A percentile compares a stretch with the other conserved stretches of the same genome.
Evolutionary conservation across 192 early-diverging fungal species (phyloP).

Genomic region (Coemansia asiatica): DNA sequence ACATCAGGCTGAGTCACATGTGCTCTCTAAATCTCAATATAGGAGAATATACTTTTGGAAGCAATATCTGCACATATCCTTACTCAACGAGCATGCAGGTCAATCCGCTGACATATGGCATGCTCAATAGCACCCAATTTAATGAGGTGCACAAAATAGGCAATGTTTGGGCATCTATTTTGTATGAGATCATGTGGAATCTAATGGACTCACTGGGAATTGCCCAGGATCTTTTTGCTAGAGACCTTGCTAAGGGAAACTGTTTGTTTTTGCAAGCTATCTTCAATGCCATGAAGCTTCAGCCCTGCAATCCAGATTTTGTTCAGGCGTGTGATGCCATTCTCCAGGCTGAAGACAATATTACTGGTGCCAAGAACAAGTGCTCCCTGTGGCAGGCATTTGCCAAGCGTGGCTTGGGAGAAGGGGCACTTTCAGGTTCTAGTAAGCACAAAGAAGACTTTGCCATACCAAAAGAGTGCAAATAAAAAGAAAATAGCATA

Average conservation of each 20-base stretch:
- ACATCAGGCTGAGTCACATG: conserved; percentile 50
- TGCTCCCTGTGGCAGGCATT: conserved; percentile 65
- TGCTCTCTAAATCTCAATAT: conserved; percentile 10
- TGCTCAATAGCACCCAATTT: conserved; percentile 74
- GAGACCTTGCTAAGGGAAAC: conserved; percentile 55
- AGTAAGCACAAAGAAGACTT: conserved; percentile 35
- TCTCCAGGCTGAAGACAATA: conserved; percentile 57
- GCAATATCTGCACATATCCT: conserved; percentile 68
- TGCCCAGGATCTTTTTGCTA: conserved; percentile 59
- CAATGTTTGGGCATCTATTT: conserved; percentile 89
- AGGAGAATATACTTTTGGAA: conserved; percentile 78
- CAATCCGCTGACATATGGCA: conserved; percentile 81
- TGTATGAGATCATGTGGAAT: conserved; percentile 84
- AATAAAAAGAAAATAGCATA: too few species aligned
- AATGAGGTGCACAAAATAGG: conserved; percentile 94
- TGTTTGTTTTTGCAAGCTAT: conserved; percentile 54
- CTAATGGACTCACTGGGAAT: conserved; percentile 60
- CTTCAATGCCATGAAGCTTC: conserved; percentile 59
- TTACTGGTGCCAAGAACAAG: conserved; percentile 54
- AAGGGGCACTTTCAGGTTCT: conserved; percentile 10
- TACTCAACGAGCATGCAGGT: conserved; percentile 75
- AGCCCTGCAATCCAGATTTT: conserved; percentile 70
- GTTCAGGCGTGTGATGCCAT: conserved; percentile 66
- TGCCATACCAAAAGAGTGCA: conserved; percentile 18
- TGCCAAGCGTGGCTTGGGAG: conserved; percentile 67